Evolutionary conservation across 768 basidiomycete genomes (phyloP).

Genomic region (Lentinula aciculospora): DNA sequence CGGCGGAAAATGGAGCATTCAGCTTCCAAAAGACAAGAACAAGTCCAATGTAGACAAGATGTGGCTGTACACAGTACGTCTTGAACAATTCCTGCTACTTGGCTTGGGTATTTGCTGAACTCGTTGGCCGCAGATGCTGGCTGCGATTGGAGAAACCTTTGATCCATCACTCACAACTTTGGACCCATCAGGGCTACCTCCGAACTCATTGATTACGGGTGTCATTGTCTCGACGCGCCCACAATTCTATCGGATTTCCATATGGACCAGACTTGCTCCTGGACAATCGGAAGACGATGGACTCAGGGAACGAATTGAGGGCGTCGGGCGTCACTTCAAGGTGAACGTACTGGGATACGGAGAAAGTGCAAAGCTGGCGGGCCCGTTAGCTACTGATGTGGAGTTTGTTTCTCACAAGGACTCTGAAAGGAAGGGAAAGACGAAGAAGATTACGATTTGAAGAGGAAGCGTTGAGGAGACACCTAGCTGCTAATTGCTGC

Average conservation of each 20-base stretch:
- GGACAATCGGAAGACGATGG: constrained; percentile 39
- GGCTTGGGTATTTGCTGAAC: background rate
- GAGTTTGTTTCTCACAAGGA: constrained; percentile 95
- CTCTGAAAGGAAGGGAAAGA: constrained; percentile 89
- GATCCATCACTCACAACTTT: constrained; percentile 70
- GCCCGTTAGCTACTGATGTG: constrained; percentile 91
- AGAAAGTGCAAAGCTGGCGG: constrained; percentile 68
- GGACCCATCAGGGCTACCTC: constrained; percentile 36
- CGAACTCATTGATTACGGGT: constrained; percentile 74
- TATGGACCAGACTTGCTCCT: constrained; percentile 93
- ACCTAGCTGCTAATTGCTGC: constrained; percentile 11
- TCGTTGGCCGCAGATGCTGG: constrained; percentile 73
- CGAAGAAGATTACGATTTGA: constrained; percentile 73
- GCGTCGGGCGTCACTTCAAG: constrained; percentile 90
- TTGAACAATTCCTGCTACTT: background rate
- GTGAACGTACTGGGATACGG: constrained; percentile 77
- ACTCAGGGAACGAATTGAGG: constrained; percentile 76
- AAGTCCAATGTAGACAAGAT: constrained; percentile 79
- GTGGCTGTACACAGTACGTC: constrained; percentile 93
- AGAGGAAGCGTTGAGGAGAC: background rate
- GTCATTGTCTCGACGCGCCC: constrained; percentile 94
- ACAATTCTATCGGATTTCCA: constrained; percentile 92
- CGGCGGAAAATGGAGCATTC: constrained; percentile 99
- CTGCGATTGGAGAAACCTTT: constrained; percentile 98
- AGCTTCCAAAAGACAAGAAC: constrained; percentile 95